Evolutionary conservation across 305 asterid species (phyloP).

Genomic region (Fraxinus paxiana): DNA sequence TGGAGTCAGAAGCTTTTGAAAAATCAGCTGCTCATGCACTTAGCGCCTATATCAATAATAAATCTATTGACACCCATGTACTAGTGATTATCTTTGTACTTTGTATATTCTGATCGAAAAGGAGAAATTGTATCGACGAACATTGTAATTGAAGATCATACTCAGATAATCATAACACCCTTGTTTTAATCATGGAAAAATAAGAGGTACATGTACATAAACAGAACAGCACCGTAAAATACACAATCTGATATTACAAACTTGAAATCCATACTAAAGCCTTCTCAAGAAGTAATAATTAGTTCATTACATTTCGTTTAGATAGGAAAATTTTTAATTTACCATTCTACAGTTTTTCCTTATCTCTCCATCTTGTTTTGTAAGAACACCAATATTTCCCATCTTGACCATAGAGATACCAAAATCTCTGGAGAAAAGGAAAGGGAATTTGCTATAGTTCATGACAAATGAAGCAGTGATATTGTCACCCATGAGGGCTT

Average conservation of each 20-base stretch:
- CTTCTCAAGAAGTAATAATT: neutral
- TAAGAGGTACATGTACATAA: neutral
- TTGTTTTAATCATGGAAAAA: neutral
- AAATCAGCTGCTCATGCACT: conserved; percentile 49
- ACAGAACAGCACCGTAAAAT: neutral
- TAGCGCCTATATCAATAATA: conserved; percentile 21
- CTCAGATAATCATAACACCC: neutral
- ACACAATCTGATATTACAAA: neutral
- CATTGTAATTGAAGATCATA: neutral
- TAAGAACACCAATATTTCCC: conserved; percentile 21
- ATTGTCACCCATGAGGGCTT: conserved; percentile 51
- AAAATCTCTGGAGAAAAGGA: conserved; percentile 48
- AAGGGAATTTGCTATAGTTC: conserved; percentile 43
- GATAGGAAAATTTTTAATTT: conserved; percentile 29
- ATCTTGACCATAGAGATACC: conserved; percentile 47
- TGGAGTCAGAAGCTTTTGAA: conserved; percentile 46
- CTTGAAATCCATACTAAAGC: conserved; percentile 5
- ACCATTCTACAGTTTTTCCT: conserved; percentile 59
- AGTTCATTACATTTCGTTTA: neutral
- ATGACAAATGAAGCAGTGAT: conserved; percentile 47
- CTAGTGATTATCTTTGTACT: neutral
- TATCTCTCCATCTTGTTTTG: conserved; percentile 58
- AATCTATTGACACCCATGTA: neutral
- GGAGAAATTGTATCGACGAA: neutral
- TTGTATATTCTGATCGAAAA: neutral